A percentile compares a stretch with the other conserved stretches of the same genome.
Conservation (phyloP, 2,329 filamentous ascomycete genomes). For the Penicillium sp. region DNA sequence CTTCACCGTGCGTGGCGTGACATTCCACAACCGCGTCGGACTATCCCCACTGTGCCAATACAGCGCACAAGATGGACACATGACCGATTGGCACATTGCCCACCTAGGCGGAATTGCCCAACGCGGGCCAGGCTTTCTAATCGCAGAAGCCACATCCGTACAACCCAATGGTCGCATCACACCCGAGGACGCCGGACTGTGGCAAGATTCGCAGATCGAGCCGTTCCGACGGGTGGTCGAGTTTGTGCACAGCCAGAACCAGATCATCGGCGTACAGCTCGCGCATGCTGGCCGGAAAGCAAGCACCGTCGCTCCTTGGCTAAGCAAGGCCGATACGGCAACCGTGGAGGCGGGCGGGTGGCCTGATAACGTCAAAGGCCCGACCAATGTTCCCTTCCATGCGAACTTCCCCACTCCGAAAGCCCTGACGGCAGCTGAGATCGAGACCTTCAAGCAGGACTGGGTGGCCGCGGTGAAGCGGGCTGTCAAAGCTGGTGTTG, state of each 20-base stretch:
- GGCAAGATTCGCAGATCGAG: slow-evolving; percentile 79
- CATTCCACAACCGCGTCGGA: slow-evolving; percentile 66
- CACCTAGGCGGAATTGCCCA: slow-evolving; percentile 77
- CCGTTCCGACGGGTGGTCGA: slow-evolving; percentile 67
- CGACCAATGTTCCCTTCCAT: slow-evolving; percentile 62
- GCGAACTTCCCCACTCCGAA: slow-evolving; percentile 61
- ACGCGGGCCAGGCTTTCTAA: slow-evolving; percentile 69
- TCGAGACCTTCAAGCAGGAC: slow-evolving; percentile 61
- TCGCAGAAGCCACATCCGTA: slow-evolving; percentile 78
- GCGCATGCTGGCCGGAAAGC: slow-evolving; percentile 73
- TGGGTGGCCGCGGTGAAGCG: slow-evolving; percentile 61
- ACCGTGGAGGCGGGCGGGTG: slow-evolving; percentile 55
- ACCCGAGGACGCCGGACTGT: slow-evolving; percentile 62
- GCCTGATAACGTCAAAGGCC: slow-evolving; percentile 55
- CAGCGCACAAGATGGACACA: slow-evolving; percentile 66
- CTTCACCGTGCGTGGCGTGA: slow-evolving; percentile 57
- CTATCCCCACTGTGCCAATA: slow-evolving; percentile 67
- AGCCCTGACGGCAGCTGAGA: slow-evolving; percentile 67
- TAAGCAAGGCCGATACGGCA: slow-evolving; percentile 38
- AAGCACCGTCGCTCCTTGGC: slow-evolving; percentile 55
- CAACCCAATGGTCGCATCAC: slow-evolving; percentile 76
- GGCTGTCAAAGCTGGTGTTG: slow-evolving; percentile 68
- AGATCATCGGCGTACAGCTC: slow-evolving; percentile 76
- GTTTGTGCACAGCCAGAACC: slow-evolving; percentile 75
- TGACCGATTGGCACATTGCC: slow-evolving; percentile 77